Conservation (phyloP, 768 basidiomycete species). For the Clitopilus hobsonii region DNA sequence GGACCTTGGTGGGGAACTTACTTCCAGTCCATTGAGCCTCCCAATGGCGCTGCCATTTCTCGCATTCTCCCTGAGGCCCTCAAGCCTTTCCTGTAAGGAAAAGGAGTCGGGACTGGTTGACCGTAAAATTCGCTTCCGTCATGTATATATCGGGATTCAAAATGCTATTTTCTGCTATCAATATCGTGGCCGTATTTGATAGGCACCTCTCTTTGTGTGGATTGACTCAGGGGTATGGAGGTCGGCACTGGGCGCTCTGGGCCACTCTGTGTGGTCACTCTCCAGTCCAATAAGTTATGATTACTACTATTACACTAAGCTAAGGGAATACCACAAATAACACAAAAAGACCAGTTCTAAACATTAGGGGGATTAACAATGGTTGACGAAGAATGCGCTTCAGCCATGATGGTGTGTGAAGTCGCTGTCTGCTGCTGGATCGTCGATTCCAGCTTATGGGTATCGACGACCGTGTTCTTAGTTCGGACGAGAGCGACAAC, state of each 20-base stretch:
- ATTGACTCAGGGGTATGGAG: no score
- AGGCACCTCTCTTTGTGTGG: neutral
- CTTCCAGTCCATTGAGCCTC: constrained; percentile 60
- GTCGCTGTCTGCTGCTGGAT: neutral
- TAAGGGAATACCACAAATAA: neutral
- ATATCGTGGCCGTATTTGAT: neutral
- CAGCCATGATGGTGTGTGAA: neutral
- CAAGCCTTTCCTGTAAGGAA: constrained; percentile 41
- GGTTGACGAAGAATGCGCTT: neutral
- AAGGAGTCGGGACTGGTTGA: neutral
- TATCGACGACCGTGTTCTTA: neutral
- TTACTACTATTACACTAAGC: neutral
- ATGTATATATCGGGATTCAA: neutral
- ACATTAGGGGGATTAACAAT: neutral
- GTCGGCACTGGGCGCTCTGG: no score
- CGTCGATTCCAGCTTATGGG: neutral
- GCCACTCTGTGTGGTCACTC: no score
- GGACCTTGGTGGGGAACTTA: constrained; percentile 60
- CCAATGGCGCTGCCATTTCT: constrained; percentile 47
- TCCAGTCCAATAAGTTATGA: neutral
- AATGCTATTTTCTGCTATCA: neutral
- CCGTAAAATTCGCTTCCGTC: neutral
- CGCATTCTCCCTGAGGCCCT: constrained; percentile 53
- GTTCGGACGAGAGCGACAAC: neutral
- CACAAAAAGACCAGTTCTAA: neutral